Base-by-base conservation (phyloP, 2,329 filamentous ascomycete species). In the Pyrenochaeta sp. region DNA sequence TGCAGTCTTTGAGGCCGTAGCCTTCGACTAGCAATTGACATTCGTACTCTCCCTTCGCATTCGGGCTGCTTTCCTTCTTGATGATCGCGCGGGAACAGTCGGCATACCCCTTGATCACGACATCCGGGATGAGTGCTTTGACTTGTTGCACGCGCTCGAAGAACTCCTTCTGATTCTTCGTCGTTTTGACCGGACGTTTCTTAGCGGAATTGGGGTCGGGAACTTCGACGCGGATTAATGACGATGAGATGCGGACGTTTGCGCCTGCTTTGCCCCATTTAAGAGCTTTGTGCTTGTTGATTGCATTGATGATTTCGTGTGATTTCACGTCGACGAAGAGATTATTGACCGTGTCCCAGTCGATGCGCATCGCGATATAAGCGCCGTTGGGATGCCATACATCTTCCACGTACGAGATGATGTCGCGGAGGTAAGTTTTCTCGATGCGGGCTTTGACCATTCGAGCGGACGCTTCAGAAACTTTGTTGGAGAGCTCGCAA, bases 381-480 rank as follows among this genome's bases (percentile, higher is more conserved):
- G 90, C 89, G 39, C 88, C 86, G 42, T 88, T 86, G 0, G 86
- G 84, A n/a, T 90, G 88, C 91, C 93, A 98, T 64, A 91, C 90
- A 65, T 97, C 93, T 71, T 97, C 92, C 32, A 97, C 86, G 67
- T 88, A 95, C 48, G 86, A 85, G 57, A 96, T 87, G 43, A 90
- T 85, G 71, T 99, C 95, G 19, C 89, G 87, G 12, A 99, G 82
- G 69, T 89, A 97, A 0, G 94, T 97, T 84, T 97, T 97, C 77
- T 98, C 94, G 55, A 99, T 96, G 45, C 93, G 88, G 15, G 90
- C 92, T 78, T 98, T 96, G 66, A 97, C 94, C 40, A 97, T 88
- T 32, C 90, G 88, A n/a, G 94, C 95, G 2, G 91, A 92, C 64
- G 89, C 86, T 53, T 95, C 88, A 64, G 90, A 86, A 54, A 85